These are phyloP conservation scores for Acanthamoeba castellanii DNA, from an alignment of 208 protist species.

Conservation along the genomic window DNA sequence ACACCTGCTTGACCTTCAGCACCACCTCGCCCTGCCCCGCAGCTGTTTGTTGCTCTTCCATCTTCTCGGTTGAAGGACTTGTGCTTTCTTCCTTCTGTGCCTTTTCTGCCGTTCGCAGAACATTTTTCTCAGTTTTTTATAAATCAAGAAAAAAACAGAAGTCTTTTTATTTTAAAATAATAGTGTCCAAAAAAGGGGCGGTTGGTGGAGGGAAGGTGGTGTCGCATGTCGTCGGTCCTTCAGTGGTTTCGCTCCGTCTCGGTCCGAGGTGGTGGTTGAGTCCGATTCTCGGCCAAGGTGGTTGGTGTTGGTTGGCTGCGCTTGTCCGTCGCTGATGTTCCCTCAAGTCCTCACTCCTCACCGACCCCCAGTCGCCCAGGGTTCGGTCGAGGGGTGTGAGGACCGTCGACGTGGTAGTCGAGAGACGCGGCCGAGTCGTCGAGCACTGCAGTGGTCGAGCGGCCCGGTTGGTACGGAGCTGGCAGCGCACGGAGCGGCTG, in stretches of 20 bases:
- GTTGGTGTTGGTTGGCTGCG: background rate
- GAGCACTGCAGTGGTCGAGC: too few species aligned
- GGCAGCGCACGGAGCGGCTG: background rate
- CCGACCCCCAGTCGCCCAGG: background rate
- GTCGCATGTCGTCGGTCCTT: slow-evolving; percentile 25
- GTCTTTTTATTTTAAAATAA: too few species aligned
- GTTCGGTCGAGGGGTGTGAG: background rate
- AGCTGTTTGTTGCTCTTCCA: background rate
- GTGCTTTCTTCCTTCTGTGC: background rate
- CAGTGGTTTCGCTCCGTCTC: background rate
- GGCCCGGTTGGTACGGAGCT: background rate
- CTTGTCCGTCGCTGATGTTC: background rate
- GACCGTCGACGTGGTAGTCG: background rate
- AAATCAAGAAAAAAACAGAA: too few species aligned
- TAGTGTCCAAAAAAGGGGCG: background rate
- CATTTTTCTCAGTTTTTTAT: too few species aligned
- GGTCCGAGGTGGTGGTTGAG: background rate
- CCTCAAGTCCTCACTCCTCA: background rate
- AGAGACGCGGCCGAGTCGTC: too few species aligned
- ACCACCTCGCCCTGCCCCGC: background rate
- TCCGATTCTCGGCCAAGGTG: background rate
- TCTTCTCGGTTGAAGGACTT: background rate
- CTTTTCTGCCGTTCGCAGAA: too few species aligned
- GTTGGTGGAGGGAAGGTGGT: slow-evolving; percentile 49
- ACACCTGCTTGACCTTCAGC: slow-evolving; percentile 66